Percentiles rank a stretch among this genome's conserved stretches.
Conservation (phyloP, 768 basidiomycete genomes). For the Lentinula sp. region DNA sequence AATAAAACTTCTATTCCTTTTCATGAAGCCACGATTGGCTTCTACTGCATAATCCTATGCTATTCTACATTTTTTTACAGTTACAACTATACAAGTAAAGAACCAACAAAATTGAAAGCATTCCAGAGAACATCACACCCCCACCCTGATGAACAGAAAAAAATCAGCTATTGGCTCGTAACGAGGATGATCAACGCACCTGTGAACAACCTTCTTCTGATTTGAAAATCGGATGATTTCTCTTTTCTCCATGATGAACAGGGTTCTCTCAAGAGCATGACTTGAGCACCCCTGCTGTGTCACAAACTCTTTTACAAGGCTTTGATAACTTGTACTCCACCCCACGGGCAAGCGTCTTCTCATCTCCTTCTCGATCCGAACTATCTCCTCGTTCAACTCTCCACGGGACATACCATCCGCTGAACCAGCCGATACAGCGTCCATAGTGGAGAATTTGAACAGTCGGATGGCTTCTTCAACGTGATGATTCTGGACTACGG, state of each 20-base stretch:
- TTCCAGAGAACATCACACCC: neutral
- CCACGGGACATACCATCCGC: conserved; percentile 89
- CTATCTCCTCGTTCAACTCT: conserved; percentile 91
- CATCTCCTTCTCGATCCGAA: conserved; percentile 83
- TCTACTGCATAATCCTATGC: too few relatives aligned
- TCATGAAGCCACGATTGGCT: too few relatives aligned
- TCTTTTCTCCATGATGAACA: conserved; percentile 91
- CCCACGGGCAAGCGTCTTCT: conserved; percentile 82
- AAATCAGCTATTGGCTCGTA: neutral
- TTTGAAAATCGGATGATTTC: conserved; percentile 91
- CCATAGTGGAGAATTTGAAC: conserved; percentile 99
- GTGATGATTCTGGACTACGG: conserved; percentile 84
- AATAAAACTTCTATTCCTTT: too few relatives aligned
- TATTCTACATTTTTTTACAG: too few relatives aligned
- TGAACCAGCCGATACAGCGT: conserved; percentile 92
- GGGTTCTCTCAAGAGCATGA: conserved; percentile 85
- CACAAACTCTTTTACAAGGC: conserved; percentile 89
- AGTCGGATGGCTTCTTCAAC: conserved; percentile 97
- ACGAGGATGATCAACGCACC: conserved; percentile 15
- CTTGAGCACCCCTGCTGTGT: conserved; percentile 85
- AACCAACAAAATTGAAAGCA: neutral
- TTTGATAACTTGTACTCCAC: conserved; percentile 96
- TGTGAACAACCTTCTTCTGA: conserved; percentile 43
- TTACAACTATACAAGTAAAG: neutral
- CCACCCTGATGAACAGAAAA: neutral